These are phyloP conservation scores for Eucalyptus pauciflora DNA, from an alignment of 345 rosid species.

Conservation along the genomic window DNA sequence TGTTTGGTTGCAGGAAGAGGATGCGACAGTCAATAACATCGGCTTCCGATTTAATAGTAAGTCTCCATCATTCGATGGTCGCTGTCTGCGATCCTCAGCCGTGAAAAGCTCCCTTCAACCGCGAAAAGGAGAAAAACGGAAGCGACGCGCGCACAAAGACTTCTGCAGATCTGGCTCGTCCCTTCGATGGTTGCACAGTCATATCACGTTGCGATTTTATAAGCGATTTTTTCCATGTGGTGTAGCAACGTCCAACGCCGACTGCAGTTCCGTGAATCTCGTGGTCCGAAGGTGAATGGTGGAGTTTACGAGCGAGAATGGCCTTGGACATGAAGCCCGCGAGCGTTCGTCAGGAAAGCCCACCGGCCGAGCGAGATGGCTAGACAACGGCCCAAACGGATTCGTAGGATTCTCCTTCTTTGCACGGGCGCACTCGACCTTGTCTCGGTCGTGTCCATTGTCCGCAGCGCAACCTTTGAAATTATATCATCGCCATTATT, in stretches of 20 bases:
- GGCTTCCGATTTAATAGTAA: no score
- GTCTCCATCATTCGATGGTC: no score
- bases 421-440: background rate
- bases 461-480: background rate
- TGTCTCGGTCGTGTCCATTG: background rate
- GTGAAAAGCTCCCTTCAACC: no score
- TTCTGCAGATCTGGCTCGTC: background rate
- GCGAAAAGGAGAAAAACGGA: background rate
- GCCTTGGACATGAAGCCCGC: background rate
- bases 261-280: background rate
- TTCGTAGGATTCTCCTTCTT: rapidly evolving
- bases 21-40: no score
- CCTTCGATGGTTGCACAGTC: background rate
- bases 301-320: background rate
- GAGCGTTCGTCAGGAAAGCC: background rate
- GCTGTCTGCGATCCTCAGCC: no score
- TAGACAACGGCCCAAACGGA: background rate
- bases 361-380: background rate
- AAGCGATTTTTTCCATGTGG: background rate
- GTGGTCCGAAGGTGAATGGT: background rate
- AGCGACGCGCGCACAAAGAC: background rate
- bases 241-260: background rate
- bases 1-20: no score
- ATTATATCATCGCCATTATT: background rate
- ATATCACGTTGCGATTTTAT: background rate